A percentile compares a stretch with the other conserved stretches of the same genome.
phyloP scores from a whole-genome alignment of 805 yeast species.

The Saturnispora diversa region DNA sequence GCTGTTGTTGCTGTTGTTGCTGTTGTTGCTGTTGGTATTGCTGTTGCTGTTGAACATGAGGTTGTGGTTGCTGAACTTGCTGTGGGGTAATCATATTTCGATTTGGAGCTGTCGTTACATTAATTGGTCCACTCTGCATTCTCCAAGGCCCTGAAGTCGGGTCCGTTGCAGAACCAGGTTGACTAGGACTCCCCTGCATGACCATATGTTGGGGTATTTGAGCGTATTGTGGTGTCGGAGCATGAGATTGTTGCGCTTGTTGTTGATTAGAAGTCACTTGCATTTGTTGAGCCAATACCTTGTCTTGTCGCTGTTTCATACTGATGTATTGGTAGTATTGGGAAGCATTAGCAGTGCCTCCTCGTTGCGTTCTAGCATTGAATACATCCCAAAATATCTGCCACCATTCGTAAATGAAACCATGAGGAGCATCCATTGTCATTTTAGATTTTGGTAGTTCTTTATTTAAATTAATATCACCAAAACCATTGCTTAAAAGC shows the following conservation, averaged over 20 bases:
- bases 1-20: constrained; percentile 10
- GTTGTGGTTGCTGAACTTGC: constrained; percentile 10
- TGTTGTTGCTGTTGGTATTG: constrained; percentile 11
- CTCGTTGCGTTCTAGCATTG: constrained; percentile 67
- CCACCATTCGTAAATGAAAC: constrained; percentile 93
- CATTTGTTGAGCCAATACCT: constrained; percentile 14
- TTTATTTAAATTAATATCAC: neutral
- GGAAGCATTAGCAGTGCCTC: constrained; percentile 54
- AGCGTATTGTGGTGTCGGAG: constrained; percentile 10
- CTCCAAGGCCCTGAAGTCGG: constrained; percentile 9
- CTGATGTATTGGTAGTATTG: constrained; percentile 63
- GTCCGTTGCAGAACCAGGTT: constrained; percentile 9
- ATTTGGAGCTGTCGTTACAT: neutral
- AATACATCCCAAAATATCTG: constrained; percentile 90
- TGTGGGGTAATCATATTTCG: constrained; percentile 3
- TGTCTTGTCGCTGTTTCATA: constrained; percentile 50
- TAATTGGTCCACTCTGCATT: constrained; percentile 7
- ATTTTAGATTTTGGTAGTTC: constrained; percentile 44
- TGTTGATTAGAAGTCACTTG: constrained; percentile 12
- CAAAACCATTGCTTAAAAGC: neutral
- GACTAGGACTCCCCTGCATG: constrained; percentile 20
- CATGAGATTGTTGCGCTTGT: constrained; percentile 8
- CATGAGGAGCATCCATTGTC: constrained; percentile 76
- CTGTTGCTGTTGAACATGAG: constrained; percentile 12
- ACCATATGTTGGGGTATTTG: constrained; percentile 24